Evolutionary conservation across 148 eudicot genomes (phyloP), one percentile per base, ranked within the genome.

Genomic region (Camellia granthamiana): DNA sequence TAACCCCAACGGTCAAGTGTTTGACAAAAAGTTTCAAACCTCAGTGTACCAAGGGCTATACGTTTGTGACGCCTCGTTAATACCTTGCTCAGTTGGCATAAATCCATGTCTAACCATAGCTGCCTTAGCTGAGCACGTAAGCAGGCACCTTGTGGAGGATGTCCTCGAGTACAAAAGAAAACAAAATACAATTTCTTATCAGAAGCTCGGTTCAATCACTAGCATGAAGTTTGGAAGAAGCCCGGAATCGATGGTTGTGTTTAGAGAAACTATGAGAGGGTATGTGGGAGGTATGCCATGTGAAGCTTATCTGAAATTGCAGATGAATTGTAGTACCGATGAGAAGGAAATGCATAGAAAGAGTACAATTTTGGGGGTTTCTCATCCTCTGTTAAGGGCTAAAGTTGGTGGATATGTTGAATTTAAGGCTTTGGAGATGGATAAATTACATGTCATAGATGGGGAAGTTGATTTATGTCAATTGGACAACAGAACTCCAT

Each of bases 51-150:
- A 69, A 1, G 88, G 88, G 6, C 85, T 85, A 3, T 85, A 85
- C 44, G 81, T 85, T 21, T 85, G 85, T 62, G 88, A 85, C 72
- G 88, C 88, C 63, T 85, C 88, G 41, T 66, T 85, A n/a, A 72
- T 85, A 12, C 88, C 88, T 67, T 85, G 85, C 78, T 83, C 88
- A 15, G 62, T 85, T 52, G 85, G 85, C 11, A 6, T 85, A 69
- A 85, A 85, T 71, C 88, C 88, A 11, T 79, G 77, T 69, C 75
- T 82, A 21, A 85, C 88, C 3, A 85, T 85, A 11, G 74, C 88
- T 6, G 54, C 88, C 30, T 79, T 80, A 7, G 77, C 83, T 4
- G 85, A 85, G 81, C 85, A 82, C 19, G 78, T 85, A 7, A 79
- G 85, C 44, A 82, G 69, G 79, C 83, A 83, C 23, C 81, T 85